Percentiles rank a stretch among this genome's conserved stretches.
Evolutionary conservation across 1,284 basidiomycete genomes (phyloP).

Genomic region (Gomphus bonarii): DNA sequence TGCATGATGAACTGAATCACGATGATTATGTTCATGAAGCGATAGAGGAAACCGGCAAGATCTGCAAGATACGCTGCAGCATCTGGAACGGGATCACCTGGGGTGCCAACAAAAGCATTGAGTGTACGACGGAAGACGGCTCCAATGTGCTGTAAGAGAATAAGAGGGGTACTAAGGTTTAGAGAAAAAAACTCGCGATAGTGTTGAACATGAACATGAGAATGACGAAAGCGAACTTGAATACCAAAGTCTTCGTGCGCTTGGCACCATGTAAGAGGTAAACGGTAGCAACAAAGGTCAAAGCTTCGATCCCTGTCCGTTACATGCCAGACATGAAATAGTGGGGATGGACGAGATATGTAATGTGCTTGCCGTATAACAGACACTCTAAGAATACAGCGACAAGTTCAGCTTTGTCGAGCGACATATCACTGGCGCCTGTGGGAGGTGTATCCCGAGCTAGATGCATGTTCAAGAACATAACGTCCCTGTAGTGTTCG

Average conservation of each 20-base stretch:
- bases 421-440: background rate
- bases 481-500: background rate
- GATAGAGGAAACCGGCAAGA: conserved; percentile 5
- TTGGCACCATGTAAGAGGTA: conserved; percentile 8
- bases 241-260: background rate
- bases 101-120: conserved; percentile 5
- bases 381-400: conserved; percentile 6
- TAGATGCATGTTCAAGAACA: background rate
- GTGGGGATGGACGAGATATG: background rate
- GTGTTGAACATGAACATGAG: conserved; percentile 7
- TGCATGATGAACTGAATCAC: conserved; percentile 5
- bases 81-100: background rate
- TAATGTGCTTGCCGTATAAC: background rate
- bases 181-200: conserved; percentile 1
- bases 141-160: conserved; percentile 4
- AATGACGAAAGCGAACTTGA: conserved; percentile 3
- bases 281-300: conserved; percentile 8
- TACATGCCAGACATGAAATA: background rate
- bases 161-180: background rate
- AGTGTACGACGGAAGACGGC: conserved; percentile 7
- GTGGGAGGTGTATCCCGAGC: background rate
- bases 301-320: conserved; percentile 4
- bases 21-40: conserved; percentile 6
- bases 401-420: conserved; percentile 6
- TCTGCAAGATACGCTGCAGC: conserved; percentile 9